These are phyloP conservation scores for Sordariomycetes sp. DNA, from an alignment of 2,329 filamentous ascomycete genomes.

Conservation along the genomic window DNA sequence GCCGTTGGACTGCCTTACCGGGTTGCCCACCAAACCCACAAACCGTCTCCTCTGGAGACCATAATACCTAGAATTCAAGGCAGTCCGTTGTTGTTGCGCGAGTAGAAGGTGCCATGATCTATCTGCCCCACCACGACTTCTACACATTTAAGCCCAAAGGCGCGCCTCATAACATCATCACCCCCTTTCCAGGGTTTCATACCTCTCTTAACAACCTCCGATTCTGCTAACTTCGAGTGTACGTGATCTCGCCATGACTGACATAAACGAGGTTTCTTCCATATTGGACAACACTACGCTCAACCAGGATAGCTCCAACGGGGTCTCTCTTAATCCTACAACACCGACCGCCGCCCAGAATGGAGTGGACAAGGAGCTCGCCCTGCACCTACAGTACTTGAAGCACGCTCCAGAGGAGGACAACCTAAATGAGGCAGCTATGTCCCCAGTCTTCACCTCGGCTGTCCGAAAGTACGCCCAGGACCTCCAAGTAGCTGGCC, in stretches of 20 bases:
- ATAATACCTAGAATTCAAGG: too few relatives aligned
- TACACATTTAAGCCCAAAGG: too few relatives aligned
- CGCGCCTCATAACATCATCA: too few relatives aligned
- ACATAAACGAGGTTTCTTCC: background rate
- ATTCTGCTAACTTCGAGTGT: background rate
- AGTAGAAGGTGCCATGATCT: too few relatives aligned
- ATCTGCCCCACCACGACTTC: too few relatives aligned
- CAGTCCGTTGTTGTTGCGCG: too few relatives aligned
- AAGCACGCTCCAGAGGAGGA: background rate
- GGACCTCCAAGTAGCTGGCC: background rate
- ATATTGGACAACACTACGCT: background rate
- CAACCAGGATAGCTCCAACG: background rate
- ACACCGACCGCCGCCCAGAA: background rate
- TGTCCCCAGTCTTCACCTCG: background rate
- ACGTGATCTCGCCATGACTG: background rate
- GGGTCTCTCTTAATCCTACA: too few relatives aligned
- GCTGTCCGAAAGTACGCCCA: background rate
- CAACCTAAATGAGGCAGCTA: background rate
- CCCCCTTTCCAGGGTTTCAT: background rate
- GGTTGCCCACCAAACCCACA: too few relatives aligned
- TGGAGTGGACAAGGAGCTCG: background rate
- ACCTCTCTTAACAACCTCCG: background rate
- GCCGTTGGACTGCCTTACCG: too few relatives aligned
- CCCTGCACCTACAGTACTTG: background rate
- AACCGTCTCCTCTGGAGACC: too few relatives aligned